A percentile compares a stretch with the other conserved stretches of the same genome.
These are phyloP conservation scores for Rhodosporidiobolus sp. DNA, from an alignment of 768 basidiomycete genomes.

Conservation along the genomic window DNA sequence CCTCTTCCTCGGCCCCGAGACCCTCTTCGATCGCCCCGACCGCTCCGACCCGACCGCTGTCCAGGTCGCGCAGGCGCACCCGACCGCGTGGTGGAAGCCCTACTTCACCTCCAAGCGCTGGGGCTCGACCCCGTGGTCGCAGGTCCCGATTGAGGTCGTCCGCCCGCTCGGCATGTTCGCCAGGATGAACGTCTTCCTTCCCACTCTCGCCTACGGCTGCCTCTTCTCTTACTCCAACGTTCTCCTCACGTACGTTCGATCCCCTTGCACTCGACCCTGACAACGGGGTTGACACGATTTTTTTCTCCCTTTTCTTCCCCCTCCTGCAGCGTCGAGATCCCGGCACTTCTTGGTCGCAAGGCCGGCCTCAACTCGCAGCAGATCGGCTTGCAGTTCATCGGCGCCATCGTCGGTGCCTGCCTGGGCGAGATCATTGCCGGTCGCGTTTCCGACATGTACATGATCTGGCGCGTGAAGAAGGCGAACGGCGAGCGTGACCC, in stretches of 20 bases:
- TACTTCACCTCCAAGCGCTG: conserved; percentile 25
- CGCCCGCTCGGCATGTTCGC: conserved; percentile 13
- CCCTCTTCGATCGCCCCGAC: conserved; percentile 20
- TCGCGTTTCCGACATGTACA: conserved; percentile 37
- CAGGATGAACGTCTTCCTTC: conserved; percentile 22
- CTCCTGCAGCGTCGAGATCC: conserved; percentile 29
- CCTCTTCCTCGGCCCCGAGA: no score
- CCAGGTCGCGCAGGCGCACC: background rate
- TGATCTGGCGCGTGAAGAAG: conserved; percentile 32
- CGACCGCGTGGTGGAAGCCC: conserved; percentile 24
- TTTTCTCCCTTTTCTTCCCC: no score
- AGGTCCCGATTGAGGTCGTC: conserved; percentile 17
- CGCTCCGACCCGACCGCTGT: background rate
- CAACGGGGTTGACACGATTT: no score
- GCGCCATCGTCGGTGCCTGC: conserved; percentile 38
- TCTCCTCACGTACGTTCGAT: background rate
- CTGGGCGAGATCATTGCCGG: conserved; percentile 44
- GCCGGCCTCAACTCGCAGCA: conserved; percentile 38
- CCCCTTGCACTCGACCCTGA: no score
- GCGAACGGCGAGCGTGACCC: conserved; percentile 38
- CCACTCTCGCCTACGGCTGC: conserved; percentile 22
- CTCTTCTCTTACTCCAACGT: conserved; percentile 32
- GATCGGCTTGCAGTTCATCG: conserved; percentile 43
- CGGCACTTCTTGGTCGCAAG: conserved; percentile 36
- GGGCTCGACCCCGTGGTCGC: conserved; percentile 16